Conservation (phyloP, 345 rosid species). For the Populus davidiana region DNA sequence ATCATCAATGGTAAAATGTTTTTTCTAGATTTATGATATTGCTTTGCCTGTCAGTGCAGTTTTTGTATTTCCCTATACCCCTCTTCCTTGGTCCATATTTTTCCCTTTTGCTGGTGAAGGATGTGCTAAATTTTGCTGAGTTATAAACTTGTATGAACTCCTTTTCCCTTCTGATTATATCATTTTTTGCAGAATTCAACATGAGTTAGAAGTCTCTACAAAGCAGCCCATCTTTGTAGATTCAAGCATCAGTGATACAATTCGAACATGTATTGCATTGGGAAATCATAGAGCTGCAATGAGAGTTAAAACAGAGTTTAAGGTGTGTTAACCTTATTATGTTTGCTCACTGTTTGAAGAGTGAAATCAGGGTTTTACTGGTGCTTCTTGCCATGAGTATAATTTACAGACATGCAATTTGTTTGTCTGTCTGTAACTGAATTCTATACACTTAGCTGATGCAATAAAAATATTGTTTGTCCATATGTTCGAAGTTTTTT, state of each 20-base stretch:
- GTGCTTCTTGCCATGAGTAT: background rate
- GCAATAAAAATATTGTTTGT: background rate
- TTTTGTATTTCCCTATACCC: background rate
- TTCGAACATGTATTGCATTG: constrained; percentile 88
- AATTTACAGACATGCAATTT: too few relatives aligned
- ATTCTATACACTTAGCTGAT: background rate
- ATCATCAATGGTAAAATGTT: background rate
- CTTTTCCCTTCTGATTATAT: background rate
- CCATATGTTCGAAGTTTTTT: background rate
- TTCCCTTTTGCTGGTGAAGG: too few relatives aligned
- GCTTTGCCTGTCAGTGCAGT: background rate
- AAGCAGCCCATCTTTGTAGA: constrained; percentile 95
- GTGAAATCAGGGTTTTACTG: background rate
- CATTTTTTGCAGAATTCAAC: constrained; percentile 67
- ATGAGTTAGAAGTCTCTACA: constrained; percentile 85
- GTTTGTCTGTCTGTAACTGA: background rate
- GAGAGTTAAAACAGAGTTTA: constrained; percentile 62
- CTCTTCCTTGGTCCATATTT: background rate
- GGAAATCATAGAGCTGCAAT: constrained; percentile 75
- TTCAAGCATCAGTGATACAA: constrained; percentile 96
- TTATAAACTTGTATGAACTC: background rate
- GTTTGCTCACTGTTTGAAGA: background rate
- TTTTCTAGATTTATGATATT: background rate
- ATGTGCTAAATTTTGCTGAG: background rate
- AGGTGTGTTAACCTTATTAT: constrained; percentile 41